These are phyloP conservation scores for Platanthera guangdongensis DNA, from an alignment of 106 monocot genomes.

Conservation along the genomic window DNA sequence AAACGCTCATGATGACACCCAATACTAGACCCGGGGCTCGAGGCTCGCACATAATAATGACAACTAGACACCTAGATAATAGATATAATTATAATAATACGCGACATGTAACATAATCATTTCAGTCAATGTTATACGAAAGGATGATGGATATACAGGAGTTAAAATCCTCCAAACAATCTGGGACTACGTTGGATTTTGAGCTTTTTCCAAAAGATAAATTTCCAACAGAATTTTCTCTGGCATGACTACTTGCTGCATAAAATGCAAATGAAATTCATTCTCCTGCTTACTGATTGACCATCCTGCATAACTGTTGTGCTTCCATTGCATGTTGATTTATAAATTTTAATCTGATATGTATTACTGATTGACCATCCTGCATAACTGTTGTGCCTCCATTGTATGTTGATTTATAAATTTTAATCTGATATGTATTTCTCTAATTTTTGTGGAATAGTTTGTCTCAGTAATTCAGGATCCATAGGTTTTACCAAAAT, in stretches of 20 bases:
- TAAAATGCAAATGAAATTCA: conserved; percentile 1
- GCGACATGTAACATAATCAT: too few species aligned
- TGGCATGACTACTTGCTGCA: neutral
- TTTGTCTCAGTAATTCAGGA: neutral
- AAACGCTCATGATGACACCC: too few species aligned
- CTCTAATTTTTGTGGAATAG: neutral
- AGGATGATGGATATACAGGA: too few species aligned
- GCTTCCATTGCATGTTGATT: neutral
- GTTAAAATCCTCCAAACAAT: too few species aligned
- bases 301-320: neutral
- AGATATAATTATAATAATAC: too few species aligned
- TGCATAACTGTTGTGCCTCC: neutral
- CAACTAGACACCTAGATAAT: too few species aligned
- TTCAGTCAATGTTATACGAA: too few species aligned
- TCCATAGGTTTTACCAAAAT: neutral
- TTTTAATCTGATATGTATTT: neutral
- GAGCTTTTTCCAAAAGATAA: too few species aligned
- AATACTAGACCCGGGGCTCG: too few species aligned
- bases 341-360: neutral
- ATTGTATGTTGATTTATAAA: neutral
- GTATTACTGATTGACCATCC: neutral
- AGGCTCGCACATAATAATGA: too few species aligned
- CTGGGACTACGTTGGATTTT: too few species aligned
- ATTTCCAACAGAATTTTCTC: neutral
- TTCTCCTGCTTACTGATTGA: neutral